phyloP scores from a whole-genome alignment of 139 green algal genomes.

The Chlamydomonas eustigma region DNA sequence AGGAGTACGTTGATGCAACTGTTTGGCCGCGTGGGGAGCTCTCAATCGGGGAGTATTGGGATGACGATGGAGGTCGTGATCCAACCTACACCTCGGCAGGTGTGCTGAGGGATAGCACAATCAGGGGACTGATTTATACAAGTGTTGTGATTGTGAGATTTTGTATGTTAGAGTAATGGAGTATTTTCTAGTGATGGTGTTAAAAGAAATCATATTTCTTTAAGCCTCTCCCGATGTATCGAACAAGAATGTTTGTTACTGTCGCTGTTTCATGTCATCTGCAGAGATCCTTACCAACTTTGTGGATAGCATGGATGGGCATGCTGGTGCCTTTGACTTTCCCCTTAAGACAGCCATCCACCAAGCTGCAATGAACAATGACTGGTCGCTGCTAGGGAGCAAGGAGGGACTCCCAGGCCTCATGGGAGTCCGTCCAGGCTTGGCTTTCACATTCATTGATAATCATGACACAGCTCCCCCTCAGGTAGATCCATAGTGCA shows the following conservation, averaged over 20 bases:
- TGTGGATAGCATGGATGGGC: slow-evolving; percentile 15
- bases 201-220: too few relatives aligned
- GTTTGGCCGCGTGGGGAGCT: slow-evolving; percentile 19
- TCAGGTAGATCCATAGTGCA: slow-evolving; percentile 16
- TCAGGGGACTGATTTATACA: too few relatives aligned
- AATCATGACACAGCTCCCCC: slow-evolving; percentile 35
- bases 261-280: too few relatives aligned
- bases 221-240: too few relatives aligned
- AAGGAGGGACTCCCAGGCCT: slow-evolving; percentile 28
- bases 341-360: slow-evolving; percentile 20
- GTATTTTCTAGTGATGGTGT: too few relatives aligned
- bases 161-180: too few relatives aligned
- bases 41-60: slow-evolving; percentile 29
- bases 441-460: slow-evolving; percentile 37
- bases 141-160: too few relatives aligned
- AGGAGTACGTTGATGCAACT: slow-evolving; percentile 17
- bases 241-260: too few relatives aligned
- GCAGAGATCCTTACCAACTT: slow-evolving; percentile 22
- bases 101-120: background rate
- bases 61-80: slow-evolving; percentile 12
- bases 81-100: slow-evolving; percentile 11
- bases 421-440: slow-evolving; percentile 16
- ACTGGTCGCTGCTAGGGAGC: slow-evolving; percentile 22
- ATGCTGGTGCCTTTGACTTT: slow-evolving; percentile 30
- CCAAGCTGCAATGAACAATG: slow-evolving; percentile 2